Base-by-base conservation (phyloP, 345 rosid genomes). In the Camelina sativa region DNA sequence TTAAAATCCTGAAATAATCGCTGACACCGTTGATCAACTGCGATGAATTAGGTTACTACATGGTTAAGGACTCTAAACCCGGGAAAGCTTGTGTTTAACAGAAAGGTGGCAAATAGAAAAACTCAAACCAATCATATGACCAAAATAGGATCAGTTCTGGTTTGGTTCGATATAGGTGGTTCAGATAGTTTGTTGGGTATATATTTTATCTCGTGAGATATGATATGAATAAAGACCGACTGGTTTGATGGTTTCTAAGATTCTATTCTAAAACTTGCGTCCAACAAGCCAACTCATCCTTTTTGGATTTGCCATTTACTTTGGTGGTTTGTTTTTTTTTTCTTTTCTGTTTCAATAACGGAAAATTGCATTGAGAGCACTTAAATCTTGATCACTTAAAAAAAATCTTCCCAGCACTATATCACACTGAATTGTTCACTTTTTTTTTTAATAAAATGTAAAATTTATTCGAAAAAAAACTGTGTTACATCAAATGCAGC, bases 51-150 rank as follows among this genome's bases (percentile, higher is more conserved):
- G 62, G 43, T 16, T 57, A 57, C 30, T 57, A 32, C 30, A 34
- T 66, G 20, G 91, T 86, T 28, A 83, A 83, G 72, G 91, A 89
- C 77, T 88, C 93, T 2, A 4, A 87, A 84, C 2, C 65, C 85
- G 5, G 88, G 82, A 47, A 88, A 82, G 51, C 91, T 84, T 0
- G 84, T 88, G 22, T 92, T 90, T 75, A 87, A 92, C 76, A 7
- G 3, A 58, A 16, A 58, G 62, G 22, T 58, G 23, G 15, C 13
- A 34, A 8, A 17, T 57, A 57, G 41, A 15, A 30, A 15, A 10
- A 56, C 20, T 56, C 38, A 16, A 17, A 28, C 35, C 19, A 28
- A 11, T 1, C 1, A 41, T 20, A 51, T 51, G 9, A 8, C 9
- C 25, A 50, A 5, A 15, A 13, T 12, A 53, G 58, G 35, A 54